Evolutionary conservation across 805 yeast genomes (phyloP).

Genomic region (Debaryomyces hansenii): DNA sequence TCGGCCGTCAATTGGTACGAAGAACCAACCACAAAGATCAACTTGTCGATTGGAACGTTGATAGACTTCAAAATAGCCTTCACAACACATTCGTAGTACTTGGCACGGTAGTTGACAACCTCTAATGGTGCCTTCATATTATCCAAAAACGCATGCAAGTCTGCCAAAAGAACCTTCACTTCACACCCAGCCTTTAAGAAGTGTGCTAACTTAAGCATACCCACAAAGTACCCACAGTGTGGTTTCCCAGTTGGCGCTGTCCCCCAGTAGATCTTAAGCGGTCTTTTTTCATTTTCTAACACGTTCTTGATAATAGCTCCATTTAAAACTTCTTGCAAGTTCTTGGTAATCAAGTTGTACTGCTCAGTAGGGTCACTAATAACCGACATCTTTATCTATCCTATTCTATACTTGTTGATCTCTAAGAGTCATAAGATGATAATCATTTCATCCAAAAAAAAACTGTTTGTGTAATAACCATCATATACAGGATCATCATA

Average conservation of each 20-base stretch:
- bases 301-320: conserved; percentile 83
- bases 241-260: conserved; percentile 99
- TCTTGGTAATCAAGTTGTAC: conserved; percentile 74
- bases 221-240: conserved; percentile 97
- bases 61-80: conserved; percentile 84
- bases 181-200: conserved; percentile 95
- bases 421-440: background rate
- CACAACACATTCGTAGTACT: conserved; percentile 80
- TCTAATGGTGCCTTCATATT: conserved; percentile 98
- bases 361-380: conserved; percentile 58
- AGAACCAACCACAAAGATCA: conserved; percentile 82
- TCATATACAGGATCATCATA: background rate
- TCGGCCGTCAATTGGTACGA: conserved; percentile 79
- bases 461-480: background rate
- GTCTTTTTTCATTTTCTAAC: conserved; percentile 76
- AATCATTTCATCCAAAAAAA: background rate
- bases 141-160: conserved; percentile 93
- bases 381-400: conserved; percentile 15
- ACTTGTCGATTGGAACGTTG: conserved; percentile 88
- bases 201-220: conserved; percentile 95
- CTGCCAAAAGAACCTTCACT: conserved; percentile 89
- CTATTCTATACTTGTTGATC: background rate
- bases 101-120: conserved; percentile 83
- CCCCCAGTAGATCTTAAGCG: conserved; percentile 94
- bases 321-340: conserved; percentile 89